Conservation (phyloP, 139 green algal genomes). For the Micromonas commoda region DNA sequence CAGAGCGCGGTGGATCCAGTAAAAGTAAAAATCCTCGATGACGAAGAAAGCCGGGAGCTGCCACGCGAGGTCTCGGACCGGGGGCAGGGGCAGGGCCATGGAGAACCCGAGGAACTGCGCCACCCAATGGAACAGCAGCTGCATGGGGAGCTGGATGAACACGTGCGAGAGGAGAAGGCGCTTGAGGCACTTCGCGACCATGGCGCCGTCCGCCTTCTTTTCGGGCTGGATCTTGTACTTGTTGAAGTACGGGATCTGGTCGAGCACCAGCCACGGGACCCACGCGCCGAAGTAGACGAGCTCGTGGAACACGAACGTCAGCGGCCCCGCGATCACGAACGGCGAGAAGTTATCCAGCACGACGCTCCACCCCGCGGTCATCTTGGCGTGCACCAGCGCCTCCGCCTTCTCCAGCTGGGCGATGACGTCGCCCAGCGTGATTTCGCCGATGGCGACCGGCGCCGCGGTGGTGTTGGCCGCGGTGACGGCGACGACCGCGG, state of each 20-base stretch:
- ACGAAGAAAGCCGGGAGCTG: slow-evolving; percentile 43
- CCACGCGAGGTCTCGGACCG: slow-evolving; percentile 22
- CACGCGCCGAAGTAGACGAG: slow-evolving; percentile 27
- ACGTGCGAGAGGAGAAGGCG: slow-evolving; percentile 14
- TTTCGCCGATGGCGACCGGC: not conserved
- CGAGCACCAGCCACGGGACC: slow-evolving; percentile 26
- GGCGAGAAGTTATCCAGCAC: slow-evolving; percentile 8
- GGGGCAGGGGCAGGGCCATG: slow-evolving; percentile 32
- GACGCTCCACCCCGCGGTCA: slow-evolving; percentile 11
- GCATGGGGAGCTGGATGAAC: slow-evolving; percentile 32
- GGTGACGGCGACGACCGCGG: not conserved
- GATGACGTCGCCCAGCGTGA: not conserved
- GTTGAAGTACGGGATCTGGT: slow-evolving; percentile 11
- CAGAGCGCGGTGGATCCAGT: slow-evolving; percentile 46
- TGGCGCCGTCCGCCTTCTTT: not conserved
- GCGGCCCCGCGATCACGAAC: slow-evolving; percentile 18
- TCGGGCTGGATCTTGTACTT: slow-evolving; percentile 18
- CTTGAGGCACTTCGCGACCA: slow-evolving; percentile 24
- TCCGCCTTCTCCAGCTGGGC: not conserved
- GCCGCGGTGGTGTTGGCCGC: not conserved
- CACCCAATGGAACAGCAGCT: slow-evolving; percentile 28
- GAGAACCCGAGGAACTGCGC: slow-evolving; percentile 35
- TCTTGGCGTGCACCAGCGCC: not conserved
- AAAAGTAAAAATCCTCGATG: slow-evolving; percentile 47
- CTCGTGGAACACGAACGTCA: slow-evolving; percentile 30